These are phyloP conservation scores for Cladosporium oxysporum DNA, from an alignment of 2,329 filamentous ascomycete species.

Conservation along the genomic window DNA sequence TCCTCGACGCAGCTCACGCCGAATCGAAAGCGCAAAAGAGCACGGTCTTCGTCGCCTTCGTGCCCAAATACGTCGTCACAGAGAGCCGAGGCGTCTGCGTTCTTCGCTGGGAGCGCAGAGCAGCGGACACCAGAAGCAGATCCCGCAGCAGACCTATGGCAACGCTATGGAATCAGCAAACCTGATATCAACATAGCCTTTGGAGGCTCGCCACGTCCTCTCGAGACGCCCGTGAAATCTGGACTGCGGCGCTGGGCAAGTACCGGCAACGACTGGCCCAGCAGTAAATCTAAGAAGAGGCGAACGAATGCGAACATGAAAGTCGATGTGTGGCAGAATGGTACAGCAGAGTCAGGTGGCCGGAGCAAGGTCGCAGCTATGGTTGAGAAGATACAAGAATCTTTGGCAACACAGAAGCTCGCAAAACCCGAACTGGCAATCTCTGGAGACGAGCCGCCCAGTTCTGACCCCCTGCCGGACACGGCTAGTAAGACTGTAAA, in stretches of 20 bases:
- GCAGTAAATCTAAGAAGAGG: conserved; percentile 42
- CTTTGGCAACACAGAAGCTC: conserved; percentile 40
- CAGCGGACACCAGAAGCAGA: conserved; percentile 49
- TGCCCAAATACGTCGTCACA: conserved; percentile 41
- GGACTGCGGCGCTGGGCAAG: conserved; percentile 53
- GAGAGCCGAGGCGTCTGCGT: conserved; percentile 40
- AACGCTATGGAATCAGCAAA: conserved; percentile 43
- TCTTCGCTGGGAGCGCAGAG: conserved; percentile 27
- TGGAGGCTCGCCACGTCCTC: conserved; percentile 49
- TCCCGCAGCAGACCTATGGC: conserved; percentile 51
- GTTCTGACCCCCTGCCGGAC: conserved; percentile 50
- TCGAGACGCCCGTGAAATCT: conserved; percentile 47
- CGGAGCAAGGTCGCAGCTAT: conserved; percentile 39
- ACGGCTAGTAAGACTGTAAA: conserved; percentile 21
- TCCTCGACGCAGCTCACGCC: conserved; percentile 45
- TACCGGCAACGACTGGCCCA: conserved; percentile 52
- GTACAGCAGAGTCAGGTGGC: conserved; percentile 33
- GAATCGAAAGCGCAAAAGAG: conserved; percentile 47
- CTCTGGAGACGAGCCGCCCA: conserved; percentile 42
- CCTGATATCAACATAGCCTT: conserved; percentile 48
- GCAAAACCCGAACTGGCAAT: conserved; percentile 22
- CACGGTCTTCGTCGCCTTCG: conserved; percentile 48
- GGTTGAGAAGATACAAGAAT: conserved; percentile 50
- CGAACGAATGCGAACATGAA: conserved; percentile 37
- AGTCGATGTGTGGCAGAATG: conserved; percentile 40